Evolutionary conservation across 1,284 basidiomycete species (phyloP).

Genomic region (Phylloporus sp.): DNA sequence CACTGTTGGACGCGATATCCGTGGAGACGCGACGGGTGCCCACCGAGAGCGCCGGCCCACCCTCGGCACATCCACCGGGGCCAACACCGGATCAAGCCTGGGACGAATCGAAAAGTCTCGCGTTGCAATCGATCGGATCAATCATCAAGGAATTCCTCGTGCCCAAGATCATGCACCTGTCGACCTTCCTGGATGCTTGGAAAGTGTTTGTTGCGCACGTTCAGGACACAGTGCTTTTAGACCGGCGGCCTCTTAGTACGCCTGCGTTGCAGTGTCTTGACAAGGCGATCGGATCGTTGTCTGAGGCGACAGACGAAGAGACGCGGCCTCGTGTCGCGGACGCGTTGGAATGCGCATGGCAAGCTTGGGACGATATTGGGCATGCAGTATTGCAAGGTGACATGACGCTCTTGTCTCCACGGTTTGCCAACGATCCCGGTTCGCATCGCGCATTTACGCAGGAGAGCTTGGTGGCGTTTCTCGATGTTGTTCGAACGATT

Average conservation of each 20-base stretch:
- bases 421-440: slow-evolving; percentile 26
- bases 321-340: slow-evolving; percentile 54
- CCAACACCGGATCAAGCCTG: slow-evolving; percentile 58
- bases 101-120: slow-evolving; percentile 90
- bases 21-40: slow-evolving; percentile 54
- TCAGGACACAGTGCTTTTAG: slow-evolving; percentile 72
- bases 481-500: slow-evolving; percentile 75
- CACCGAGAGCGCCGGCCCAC: slow-evolving; percentile 33
- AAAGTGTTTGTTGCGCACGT: slow-evolving; percentile 75
- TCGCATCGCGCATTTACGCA: slow-evolving; percentile 76
- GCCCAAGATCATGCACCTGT: slow-evolving; percentile 75
- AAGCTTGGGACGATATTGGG: slow-evolving; percentile 75
- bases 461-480: slow-evolving; percentile 83
- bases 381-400: slow-evolving; percentile 51
- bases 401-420: slow-evolving; percentile 31
- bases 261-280: slow-evolving; percentile 85
- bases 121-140: slow-evolving; percentile 83
- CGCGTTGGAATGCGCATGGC: slow-evolving; percentile 73
- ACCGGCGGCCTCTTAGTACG: slow-evolving; percentile 75
- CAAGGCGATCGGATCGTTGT: slow-evolving; percentile 70
- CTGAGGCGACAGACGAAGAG: slow-evolving; percentile 48
- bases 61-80: slow-evolving; percentile 20
- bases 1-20: slow-evolving; percentile 81
- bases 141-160: slow-evolving; percentile 85
- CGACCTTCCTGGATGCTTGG: slow-evolving; percentile 77